phyloP scores from a whole-genome alignment of 345 rosid genomes.

The Eucalyptus erythrocorys region DNA sequence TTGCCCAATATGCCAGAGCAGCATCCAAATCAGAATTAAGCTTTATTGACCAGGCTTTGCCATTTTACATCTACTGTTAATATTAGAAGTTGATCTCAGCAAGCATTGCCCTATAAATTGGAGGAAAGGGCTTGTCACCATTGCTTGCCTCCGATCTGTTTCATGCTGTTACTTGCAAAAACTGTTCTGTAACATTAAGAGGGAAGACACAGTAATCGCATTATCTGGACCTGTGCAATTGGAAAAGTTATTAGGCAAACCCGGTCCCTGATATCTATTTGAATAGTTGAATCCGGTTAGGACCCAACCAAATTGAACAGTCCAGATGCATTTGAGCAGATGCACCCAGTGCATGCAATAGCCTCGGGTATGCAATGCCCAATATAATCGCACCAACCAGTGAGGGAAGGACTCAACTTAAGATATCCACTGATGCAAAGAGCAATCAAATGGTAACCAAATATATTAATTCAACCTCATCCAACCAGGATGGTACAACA shows the following conservation, averaged over 20 bases:
- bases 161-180: background rate
- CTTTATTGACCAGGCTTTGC: conserved; percentile 22
- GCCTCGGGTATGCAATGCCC: background rate
- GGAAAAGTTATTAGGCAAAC: background rate
- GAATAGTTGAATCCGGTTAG: background rate
- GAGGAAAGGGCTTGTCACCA: background rate
- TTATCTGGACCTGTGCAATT: background rate
- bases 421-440: background rate
- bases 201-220: background rate
- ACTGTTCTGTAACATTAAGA: background rate
- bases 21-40: conserved; percentile 47
- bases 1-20: conserved; percentile 75
- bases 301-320: background rate
- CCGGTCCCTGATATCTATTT: background rate
- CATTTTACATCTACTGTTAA: background rate
- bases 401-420: background rate
- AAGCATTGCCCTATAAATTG: background rate
- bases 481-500: background rate
- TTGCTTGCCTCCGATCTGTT: background rate
- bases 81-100: background rate
- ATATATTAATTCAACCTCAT: background rate
- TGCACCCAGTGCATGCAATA: background rate
- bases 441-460: background rate
- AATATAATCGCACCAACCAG: background rate
- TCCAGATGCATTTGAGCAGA: background rate